Evolutionary conservation across 1,139 yeast species (phyloP).

Genomic region (Zygosaccharomyces pseudobailii): DNA sequence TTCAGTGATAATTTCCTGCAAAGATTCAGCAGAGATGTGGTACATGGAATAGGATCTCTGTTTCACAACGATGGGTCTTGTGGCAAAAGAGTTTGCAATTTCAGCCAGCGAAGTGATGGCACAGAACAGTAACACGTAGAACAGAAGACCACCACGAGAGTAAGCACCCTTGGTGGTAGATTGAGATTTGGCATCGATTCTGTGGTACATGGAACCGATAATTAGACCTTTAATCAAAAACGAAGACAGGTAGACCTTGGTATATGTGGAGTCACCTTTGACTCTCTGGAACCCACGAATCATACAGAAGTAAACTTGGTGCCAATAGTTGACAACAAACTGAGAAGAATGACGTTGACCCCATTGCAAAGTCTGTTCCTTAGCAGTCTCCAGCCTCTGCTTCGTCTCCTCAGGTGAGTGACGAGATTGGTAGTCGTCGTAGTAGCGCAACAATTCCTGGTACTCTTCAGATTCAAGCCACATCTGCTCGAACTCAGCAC

Average conservation of each 20-base stretch:
- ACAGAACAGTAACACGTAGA: conserved; percentile 53
- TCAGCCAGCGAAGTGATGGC: conserved; percentile 56
- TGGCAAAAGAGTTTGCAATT: conserved; percentile 50
- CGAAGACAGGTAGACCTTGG: conserved; percentile 46
- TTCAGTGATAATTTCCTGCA: conserved; percentile 55
- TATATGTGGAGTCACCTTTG: conserved; percentile 51
- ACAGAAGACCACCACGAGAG: conserved; percentile 53
- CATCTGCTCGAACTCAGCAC: conserved; percentile 51
- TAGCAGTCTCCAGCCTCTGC: conserved; percentile 38
- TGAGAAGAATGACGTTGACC: conserved; percentile 43
- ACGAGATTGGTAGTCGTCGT: conserved; percentile 39
- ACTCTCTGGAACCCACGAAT: conserved; percentile 53
- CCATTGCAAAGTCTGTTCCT: conserved; percentile 43
- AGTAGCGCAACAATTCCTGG: conserved; percentile 38
- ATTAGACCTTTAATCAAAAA: conserved; percentile 50
- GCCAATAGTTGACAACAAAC: conserved; percentile 43
- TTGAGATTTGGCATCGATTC: conserved; percentile 37
- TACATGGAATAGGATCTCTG: conserved; percentile 61
- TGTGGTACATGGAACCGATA: conserved; percentile 53
- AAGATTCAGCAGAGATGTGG: conserved; percentile 63
- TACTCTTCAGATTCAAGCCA: conserved; percentile 54
- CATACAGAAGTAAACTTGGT: conserved; percentile 43
- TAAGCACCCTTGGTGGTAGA: conserved; percentile 48
- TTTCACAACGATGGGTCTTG: conserved; percentile 56
- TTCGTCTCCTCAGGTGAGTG: conserved; percentile 41